phyloP scores from a whole-genome alignment of 2,329 filamentous ascomycete species.

The Scedosporium aurantiacum region DNA sequence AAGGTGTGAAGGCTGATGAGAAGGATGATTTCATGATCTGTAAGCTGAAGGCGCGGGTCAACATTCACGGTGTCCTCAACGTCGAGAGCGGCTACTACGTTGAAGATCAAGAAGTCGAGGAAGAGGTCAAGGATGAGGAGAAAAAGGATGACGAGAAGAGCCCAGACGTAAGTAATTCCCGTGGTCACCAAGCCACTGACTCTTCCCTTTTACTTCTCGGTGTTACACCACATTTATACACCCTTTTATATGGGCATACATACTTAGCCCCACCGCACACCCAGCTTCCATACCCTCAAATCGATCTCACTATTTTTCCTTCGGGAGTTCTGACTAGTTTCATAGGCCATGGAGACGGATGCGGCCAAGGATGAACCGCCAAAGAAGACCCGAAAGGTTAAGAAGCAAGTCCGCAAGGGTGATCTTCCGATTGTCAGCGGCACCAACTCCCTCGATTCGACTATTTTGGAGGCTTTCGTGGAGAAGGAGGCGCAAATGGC shows the following conservation, averaged over 20 bases:
- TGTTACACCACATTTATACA: neutral
- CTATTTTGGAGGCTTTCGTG: constrained; percentile 51
- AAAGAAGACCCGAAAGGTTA: constrained; percentile 93
- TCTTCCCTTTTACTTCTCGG: neutral
- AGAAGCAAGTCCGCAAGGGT: constrained; percentile 98
- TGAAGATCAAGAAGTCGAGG: constrained; percentile 94
- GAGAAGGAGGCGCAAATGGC: constrained; percentile 88
- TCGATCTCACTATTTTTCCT: neutral
- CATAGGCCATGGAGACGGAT: constrained; percentile 80
- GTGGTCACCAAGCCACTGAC: neutral
- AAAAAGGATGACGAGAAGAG: constrained; percentile 48
- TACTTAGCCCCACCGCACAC: neutral
- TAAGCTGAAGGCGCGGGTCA: constrained; percentile 96
- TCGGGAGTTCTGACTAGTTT: neutral
- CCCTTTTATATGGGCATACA: neutral
- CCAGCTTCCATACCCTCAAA: neutral
- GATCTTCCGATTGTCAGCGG: constrained; percentile 80
- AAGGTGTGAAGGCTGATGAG: constrained; percentile 86
- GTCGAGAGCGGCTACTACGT: constrained; percentile 97
- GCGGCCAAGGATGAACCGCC: constrained; percentile 48
- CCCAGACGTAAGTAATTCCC: constrained; percentile 52
- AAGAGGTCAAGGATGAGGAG: constrained; percentile 69
- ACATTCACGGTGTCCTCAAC: constrained; percentile 91
- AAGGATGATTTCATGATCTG: constrained; percentile 99
- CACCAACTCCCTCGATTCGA: constrained; percentile 66